These are phyloP conservation scores for Malassezia caprae DNA, from an alignment of 1,284 basidiomycete genomes.

Conservation along the genomic window DNA sequence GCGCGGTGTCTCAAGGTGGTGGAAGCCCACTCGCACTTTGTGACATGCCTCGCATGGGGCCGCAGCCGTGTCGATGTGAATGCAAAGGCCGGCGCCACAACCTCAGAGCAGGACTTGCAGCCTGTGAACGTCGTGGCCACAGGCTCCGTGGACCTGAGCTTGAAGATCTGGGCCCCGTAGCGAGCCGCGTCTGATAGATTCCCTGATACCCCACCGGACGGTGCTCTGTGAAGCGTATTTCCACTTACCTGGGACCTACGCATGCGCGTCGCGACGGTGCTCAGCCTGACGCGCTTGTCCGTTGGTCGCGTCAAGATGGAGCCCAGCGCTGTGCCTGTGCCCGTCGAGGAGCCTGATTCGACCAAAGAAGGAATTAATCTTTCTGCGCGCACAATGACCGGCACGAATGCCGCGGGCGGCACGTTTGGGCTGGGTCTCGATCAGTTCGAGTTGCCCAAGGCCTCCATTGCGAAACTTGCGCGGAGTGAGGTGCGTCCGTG, in stretches of 20 bases:
- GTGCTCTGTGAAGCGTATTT: neutral
- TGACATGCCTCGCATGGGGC: constrained; percentile 50
- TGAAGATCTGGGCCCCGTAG: constrained; percentile 43
- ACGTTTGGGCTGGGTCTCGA: constrained; percentile 20
- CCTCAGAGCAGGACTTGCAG: neutral
- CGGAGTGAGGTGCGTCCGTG: constrained; percentile 6
- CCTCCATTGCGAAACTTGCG: constrained; percentile 18
- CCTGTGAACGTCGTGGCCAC: constrained; percentile 45
- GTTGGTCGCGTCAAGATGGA: neutral
- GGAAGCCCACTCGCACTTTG: constrained; percentile 76
- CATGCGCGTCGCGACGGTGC: neutral
- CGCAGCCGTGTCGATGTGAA: constrained; percentile 23
- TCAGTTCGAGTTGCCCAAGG: constrained; percentile 19
- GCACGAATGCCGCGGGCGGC: constrained; percentile 17
- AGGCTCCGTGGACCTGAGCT: constrained; percentile 33
- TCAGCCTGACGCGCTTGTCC: neutral
- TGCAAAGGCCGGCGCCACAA: constrained; percentile 6
- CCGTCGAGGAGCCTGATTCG: neutral
- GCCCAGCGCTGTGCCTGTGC: neutral
- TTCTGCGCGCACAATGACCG: constrained; percentile 6
- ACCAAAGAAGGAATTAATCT: constrained; percentile 6
- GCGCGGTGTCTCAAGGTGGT: constrained; percentile 71
- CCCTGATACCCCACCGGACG: neutral
- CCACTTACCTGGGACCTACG: constrained; percentile 4
- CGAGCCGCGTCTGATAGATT: neutral